Percentiles rank a stretch among this genome's conserved stretches.
Conservation (phyloP, 495 filamentous ascomycete species). For the Penicillium simplicissimum region DNA sequence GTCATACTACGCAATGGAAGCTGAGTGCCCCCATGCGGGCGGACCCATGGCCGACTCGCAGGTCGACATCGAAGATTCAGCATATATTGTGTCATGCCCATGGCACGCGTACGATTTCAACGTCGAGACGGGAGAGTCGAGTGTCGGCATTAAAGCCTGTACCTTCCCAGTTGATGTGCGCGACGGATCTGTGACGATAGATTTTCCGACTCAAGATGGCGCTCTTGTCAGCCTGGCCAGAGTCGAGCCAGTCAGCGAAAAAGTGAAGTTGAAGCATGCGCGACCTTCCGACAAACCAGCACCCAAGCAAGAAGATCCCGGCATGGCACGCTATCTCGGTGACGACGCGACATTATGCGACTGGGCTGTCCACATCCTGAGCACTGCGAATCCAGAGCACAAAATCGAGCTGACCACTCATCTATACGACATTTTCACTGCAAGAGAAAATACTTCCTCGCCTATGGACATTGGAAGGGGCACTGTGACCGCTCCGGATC, state of each 20-base stretch:
- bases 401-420: constrained; percentile 55
- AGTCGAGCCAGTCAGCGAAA: constrained; percentile 51
- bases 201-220: constrained; percentile 29
- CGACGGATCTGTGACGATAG: constrained; percentile 37
- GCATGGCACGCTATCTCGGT: constrained; percentile 37
- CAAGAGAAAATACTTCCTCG: constrained; percentile 38
- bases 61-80: constrained; percentile 56
- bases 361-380: constrained; percentile 54
- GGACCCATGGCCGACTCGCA: constrained; percentile 52
- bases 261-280: constrained; percentile 49
- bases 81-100: constrained; percentile 54
- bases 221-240: constrained; percentile 28
- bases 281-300: constrained; percentile 23
- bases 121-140: constrained; percentile 56
- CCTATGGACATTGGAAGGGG: constrained; percentile 50
- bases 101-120: constrained; percentile 61
- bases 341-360: constrained; percentile 51
- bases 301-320: constrained; percentile 18
- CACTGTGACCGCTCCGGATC: constrained; percentile 39
- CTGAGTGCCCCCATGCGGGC: constrained; percentile 54
- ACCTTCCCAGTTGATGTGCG: constrained; percentile 50
- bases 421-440: constrained; percentile 47
- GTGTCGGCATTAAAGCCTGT: constrained; percentile 54
- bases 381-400: constrained; percentile 51
- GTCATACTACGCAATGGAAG: constrained; percentile 56